Evolutionary conservation across 148 eudicot genomes (phyloP).

Genomic region (Chenopodium berlandieri): DNA sequence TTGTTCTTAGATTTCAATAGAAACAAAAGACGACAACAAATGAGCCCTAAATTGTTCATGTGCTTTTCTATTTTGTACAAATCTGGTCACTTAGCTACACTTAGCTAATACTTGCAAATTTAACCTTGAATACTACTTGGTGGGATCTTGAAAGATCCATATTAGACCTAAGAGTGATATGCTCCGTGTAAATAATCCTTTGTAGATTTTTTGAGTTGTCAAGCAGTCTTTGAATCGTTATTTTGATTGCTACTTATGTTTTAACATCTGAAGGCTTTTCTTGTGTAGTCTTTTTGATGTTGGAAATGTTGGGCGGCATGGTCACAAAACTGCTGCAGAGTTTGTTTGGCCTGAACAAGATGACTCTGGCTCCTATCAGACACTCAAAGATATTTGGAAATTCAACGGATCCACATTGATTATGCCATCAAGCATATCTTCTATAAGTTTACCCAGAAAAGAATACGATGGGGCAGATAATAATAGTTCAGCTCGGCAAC

Average conservation of each 20-base stretch:
- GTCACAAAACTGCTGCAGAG: slow-evolving; percentile 37
- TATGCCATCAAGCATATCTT: slow-evolving; percentile 55
- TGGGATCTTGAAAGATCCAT: too few relatives aligned
- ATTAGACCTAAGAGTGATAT: not conserved
- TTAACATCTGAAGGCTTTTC: slow-evolving; percentile 7
- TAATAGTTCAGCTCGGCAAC: slow-evolving; percentile 34
- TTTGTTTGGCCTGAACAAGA: slow-evolving; percentile 48
- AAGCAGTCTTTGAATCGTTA: not conserved
- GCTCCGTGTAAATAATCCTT: not conserved
- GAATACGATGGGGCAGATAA: slow-evolving; percentile 20
- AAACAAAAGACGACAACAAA: too few relatives aligned
- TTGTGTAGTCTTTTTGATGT: slow-evolving; percentile 55
- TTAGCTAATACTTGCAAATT: too few relatives aligned
- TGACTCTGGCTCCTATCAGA: slow-evolving; percentile 21
- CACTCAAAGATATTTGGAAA: slow-evolving; percentile 49
- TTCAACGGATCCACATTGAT: slow-evolving; percentile 35
- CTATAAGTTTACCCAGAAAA: slow-evolving; percentile 47
- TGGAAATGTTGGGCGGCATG: slow-evolving; percentile 42
- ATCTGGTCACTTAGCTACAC: too few relatives aligned
- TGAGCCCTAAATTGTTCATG: too few relatives aligned
- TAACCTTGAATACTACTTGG: too few relatives aligned
- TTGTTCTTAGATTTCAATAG: too few relatives aligned
- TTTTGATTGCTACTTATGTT: not conserved
- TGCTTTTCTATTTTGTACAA: too few relatives aligned
- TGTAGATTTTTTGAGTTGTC: not conserved